phyloP scores from a whole-genome alignment of 2,329 filamentous ascomycete species.

The Scolecobasidium constrictum region DNA sequence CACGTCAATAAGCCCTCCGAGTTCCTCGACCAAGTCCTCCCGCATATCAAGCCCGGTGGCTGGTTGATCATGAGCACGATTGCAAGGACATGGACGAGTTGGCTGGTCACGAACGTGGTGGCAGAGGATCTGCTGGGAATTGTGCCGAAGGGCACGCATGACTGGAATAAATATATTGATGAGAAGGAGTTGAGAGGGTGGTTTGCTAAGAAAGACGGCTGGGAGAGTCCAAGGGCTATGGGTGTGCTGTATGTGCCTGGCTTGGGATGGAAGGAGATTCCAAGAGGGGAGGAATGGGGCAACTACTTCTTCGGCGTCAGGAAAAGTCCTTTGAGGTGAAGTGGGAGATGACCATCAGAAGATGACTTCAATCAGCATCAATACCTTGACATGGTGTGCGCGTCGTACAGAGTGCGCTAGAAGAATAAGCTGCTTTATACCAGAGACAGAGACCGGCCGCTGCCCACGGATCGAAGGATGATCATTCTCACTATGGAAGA shows the following conservation, averaged over 20 bases:
- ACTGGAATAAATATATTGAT: conserved; percentile 95
- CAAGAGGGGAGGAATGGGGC: conserved; percentile 71
- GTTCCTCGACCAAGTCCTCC: conserved; percentile 61
- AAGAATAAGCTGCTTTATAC: too few relatives aligned
- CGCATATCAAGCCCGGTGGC: conserved; percentile 77
- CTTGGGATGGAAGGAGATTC: conserved; percentile 76
- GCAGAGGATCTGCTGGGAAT: conserved; percentile 82
- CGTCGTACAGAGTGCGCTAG: too few relatives aligned
- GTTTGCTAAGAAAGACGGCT: conserved; percentile 36
- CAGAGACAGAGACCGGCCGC: too few relatives aligned
- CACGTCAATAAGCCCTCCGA: conserved; percentile 68
- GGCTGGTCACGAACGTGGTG: conserved; percentile 83
- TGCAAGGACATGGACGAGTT: conserved; percentile 77
- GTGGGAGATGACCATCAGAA: too few relatives aligned
- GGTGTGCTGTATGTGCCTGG: conserved; percentile 88
- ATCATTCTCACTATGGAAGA: too few relatives aligned
- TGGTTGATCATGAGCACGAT: conserved; percentile 94
- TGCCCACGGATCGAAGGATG: too few relatives aligned
- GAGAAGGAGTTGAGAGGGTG: conserved; percentile 57
- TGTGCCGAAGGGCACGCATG: conserved; percentile 86
- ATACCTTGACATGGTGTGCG: too few relatives aligned
- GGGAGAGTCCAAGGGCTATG: conserved; percentile 53
- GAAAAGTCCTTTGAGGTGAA: conserved; percentile 12
- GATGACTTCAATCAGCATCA: too few relatives aligned
- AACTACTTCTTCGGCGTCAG: conserved; percentile 94